Conservation (phyloP, 2,329 filamentous ascomycete species). For the Botrytis squamosa region DNA sequence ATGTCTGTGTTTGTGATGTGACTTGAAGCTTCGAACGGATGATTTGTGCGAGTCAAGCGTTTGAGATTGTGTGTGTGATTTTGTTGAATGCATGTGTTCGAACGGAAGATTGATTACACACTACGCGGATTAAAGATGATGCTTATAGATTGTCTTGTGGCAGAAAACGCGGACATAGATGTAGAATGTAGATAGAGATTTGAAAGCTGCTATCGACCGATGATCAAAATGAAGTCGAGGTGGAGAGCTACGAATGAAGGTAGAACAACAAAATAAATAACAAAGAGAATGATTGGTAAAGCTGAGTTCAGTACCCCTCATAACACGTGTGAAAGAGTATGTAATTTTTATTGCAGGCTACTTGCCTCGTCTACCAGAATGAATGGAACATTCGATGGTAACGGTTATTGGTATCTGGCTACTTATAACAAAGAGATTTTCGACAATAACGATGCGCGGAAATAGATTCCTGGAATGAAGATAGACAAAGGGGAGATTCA, state of each 20-base stretch:
- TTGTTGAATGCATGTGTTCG: background rate
- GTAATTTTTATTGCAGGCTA: background rate
- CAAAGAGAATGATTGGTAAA: slow-evolving; percentile 9
- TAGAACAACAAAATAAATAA: background rate
- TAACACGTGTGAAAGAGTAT: background rate
- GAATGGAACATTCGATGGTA: slow-evolving; percentile 8
- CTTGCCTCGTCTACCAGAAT: background rate
- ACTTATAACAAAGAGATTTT: background rate
- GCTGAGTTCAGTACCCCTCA: background rate
- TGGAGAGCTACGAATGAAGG: background rate
- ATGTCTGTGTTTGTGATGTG: background rate
- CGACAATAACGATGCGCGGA: background rate
- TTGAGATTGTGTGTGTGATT: background rate
- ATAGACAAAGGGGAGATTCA: background rate
- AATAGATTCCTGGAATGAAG: background rate
- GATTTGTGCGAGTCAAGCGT: background rate
- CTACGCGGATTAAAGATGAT: background rate
- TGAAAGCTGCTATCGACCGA: background rate
- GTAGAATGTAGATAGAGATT: background rate
- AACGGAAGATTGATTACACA: background rate
- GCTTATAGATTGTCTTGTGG: background rate
- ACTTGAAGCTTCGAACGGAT: background rate
- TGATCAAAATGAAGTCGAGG: background rate
- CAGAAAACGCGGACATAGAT: background rate
- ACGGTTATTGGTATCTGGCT: background rate